Conservation (phyloP, 768 basidiomycete species). For the Lanmaoa pseudosensibilis region DNA sequence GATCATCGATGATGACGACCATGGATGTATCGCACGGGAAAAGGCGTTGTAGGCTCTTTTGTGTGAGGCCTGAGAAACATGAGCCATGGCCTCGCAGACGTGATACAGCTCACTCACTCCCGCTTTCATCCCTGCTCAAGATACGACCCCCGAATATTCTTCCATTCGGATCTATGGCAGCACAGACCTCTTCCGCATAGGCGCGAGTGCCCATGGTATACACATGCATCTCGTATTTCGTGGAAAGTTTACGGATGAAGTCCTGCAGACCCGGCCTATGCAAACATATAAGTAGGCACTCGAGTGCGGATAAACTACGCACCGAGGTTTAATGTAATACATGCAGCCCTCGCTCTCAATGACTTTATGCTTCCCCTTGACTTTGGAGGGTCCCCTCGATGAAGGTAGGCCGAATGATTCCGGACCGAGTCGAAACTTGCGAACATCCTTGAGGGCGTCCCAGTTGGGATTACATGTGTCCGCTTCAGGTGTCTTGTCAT, state of each 20-base stretch:
- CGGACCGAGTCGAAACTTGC: slow-evolving; percentile 83
- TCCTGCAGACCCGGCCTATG: slow-evolving; percentile 76
- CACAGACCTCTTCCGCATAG: slow-evolving; percentile 94
- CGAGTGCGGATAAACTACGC: slow-evolving; percentile 24
- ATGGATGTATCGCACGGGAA: slow-evolving; percentile 98
- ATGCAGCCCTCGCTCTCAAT: slow-evolving; percentile 82
- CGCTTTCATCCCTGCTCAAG: slow-evolving; percentile 92
- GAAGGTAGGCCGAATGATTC: slow-evolving; percentile 59
- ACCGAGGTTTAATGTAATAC: slow-evolving; percentile 99
- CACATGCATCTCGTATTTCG: slow-evolving; percentile 97
- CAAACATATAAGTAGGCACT: not conserved
- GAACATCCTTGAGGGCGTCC: slow-evolving; percentile 87
- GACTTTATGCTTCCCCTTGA: slow-evolving; percentile 60
- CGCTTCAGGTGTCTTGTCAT: slow-evolving; percentile 42
- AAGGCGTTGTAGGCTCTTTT: slow-evolving; percentile 87
- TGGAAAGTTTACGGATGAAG: slow-evolving; percentile 71
- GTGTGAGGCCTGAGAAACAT: slow-evolving; percentile 66
- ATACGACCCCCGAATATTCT: slow-evolving; percentile 85
- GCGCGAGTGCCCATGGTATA: slow-evolving; percentile 99
- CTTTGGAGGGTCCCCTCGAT: slow-evolving; percentile 39
- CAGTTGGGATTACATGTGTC: slow-evolving; percentile 89
- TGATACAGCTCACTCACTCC: slow-evolving; percentile 60
- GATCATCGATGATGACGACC: slow-evolving; percentile 99
- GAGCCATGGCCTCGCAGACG: slow-evolving; percentile 7
- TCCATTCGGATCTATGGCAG: slow-evolving; percentile 87